phyloP scores from a whole-genome alignment of 495 filamentous ascomycete genomes.

The Neurospora sp. region DNA sequence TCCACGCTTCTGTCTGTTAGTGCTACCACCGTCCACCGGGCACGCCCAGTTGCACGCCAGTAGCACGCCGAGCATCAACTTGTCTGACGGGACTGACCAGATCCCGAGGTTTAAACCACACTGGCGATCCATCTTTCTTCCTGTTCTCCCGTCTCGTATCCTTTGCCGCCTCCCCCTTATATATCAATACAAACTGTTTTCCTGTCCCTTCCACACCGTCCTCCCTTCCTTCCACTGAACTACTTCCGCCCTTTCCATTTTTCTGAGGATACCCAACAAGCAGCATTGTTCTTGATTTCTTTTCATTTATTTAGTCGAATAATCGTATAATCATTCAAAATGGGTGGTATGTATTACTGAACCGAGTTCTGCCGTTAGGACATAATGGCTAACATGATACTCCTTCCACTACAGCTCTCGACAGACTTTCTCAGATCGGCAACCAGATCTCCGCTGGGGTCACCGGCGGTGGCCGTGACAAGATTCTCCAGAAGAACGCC shows the following conservation, averaged over 20 bases:
- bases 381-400: conserved; percentile 2
- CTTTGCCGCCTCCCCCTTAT: background rate
- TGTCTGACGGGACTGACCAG: background rate
- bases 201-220: background rate
- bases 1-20: background rate
- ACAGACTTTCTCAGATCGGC: conserved; percentile 36
- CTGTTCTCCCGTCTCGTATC: background rate
- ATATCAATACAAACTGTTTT: background rate
- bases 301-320: background rate
- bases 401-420: conserved; percentile 24
- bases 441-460: conserved; percentile 33
- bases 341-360: conserved; percentile 21
- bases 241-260: background rate
- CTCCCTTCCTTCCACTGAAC: background rate
- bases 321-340: conserved; percentile 10
- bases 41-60: background rate
- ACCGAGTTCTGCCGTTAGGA: background rate
- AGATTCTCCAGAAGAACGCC: conserved; percentile 40
- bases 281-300: background rate
- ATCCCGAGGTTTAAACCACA: background rate
- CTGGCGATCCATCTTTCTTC: background rate
- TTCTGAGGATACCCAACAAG: background rate
- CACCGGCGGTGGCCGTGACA: conserved; percentile 30
- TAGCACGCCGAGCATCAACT: background rate
- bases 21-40: background rate